Conservation (phyloP, 2,329 filamentous ascomycete species). For the Phyllosticta capitalensis region DNA sequence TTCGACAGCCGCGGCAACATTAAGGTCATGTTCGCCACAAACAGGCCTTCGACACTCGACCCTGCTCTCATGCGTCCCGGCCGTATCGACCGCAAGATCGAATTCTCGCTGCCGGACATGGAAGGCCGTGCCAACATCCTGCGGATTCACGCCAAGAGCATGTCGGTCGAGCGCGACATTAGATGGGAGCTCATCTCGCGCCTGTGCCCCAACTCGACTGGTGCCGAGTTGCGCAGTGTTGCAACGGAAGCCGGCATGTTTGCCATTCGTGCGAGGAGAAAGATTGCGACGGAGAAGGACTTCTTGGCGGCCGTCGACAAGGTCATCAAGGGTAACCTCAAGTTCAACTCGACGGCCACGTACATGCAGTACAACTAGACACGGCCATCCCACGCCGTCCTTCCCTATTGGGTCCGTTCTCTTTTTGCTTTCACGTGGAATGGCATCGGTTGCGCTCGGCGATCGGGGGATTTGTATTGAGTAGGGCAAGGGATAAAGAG, state of each 20-base stretch:
- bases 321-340: constrained; percentile 97
- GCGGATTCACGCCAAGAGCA: constrained; percentile 97
- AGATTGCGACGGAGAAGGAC: constrained; percentile 98
- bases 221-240: constrained; percentile 90
- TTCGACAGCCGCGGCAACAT: constrained; percentile 97
- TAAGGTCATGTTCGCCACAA: constrained; percentile 99
- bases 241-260: constrained; percentile 99
- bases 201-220: constrained; percentile 92
- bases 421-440: not conserved
- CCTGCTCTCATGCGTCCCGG: constrained; percentile 96
- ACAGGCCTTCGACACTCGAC: constrained; percentile 88
- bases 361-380: constrained; percentile 98
- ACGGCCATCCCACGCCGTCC: not conserved
- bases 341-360: constrained; percentile 97
- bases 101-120: constrained; percentile 94
- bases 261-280: constrained; percentile 84
- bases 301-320: constrained; percentile 97
- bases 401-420: not conserved
- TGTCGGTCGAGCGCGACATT: constrained; percentile 98
- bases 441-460: not conserved
- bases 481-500: not conserved
- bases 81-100: constrained; percentile 97
- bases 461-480: not conserved
- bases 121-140: constrained; percentile 96
- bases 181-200: constrained; percentile 98